Evolutionary conservation across 352 stramenopile species (phyloP).

Genomic region (Pythium vanterpoolii): DNA sequence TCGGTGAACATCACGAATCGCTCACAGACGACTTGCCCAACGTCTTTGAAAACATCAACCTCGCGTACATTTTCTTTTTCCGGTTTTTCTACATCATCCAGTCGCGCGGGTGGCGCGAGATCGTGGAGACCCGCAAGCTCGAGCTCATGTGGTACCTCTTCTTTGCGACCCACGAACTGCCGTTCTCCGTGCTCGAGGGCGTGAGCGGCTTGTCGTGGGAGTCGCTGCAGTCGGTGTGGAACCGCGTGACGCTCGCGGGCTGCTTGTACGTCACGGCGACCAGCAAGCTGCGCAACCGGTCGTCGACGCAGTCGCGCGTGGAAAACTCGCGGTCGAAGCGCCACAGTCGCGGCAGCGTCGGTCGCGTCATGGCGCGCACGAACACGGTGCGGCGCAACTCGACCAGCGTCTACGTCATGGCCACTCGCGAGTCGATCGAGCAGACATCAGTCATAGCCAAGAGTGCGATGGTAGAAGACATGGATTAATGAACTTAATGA

Average conservation of each 20-base stretch:
- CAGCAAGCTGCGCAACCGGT: constrained; percentile 1
- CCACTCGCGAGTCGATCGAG: too few relatives aligned
- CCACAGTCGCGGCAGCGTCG: not conserved
- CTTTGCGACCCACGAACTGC: constrained; percentile 27
- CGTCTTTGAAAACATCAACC: constrained; percentile 26
- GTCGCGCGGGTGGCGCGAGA: not conserved
- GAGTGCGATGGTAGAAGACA: not conserved
- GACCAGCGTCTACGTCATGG: too few relatives aligned
- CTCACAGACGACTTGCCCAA: constrained; percentile 18
- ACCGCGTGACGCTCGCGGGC: not conserved
- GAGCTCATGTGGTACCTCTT: constrained; percentile 24
- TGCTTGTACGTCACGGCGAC: not conserved
- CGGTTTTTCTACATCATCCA: constrained; percentile 33
- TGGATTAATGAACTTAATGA: not conserved
- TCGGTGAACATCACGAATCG: not conserved
- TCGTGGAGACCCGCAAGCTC: constrained; percentile 21
- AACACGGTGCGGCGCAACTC: too few relatives aligned
- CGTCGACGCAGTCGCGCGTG: not conserved
- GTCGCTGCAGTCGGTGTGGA: not conserved
- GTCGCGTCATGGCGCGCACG: not conserved
- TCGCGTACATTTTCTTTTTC: constrained; percentile 34
- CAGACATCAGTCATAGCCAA: too few relatives aligned
- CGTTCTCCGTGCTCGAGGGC: constrained; percentile 19
- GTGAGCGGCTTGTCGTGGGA: constrained; percentile 37
- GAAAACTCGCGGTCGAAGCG: not conserved